These are phyloP conservation scores for Hymenoscyphus infarciens DNA, from an alignment of 2,329 filamentous ascomycete genomes.

Conservation along the genomic window DNA sequence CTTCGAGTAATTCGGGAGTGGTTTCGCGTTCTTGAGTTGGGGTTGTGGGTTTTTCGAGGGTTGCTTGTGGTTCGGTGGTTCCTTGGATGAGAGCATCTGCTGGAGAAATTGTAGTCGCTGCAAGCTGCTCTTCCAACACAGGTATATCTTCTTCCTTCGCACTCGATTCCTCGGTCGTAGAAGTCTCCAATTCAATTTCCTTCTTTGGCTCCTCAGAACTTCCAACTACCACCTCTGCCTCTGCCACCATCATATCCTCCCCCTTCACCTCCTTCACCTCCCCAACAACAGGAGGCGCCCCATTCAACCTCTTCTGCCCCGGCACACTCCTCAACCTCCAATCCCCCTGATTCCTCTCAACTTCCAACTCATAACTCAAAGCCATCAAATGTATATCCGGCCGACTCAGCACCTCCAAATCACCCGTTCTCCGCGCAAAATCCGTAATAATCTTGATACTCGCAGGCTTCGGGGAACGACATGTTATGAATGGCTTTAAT, in stretches of 20 bases:
- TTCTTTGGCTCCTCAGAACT: neutral
- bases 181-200: neutral
- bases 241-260: slow-evolving; percentile 11
- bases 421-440: slow-evolving; percentile 86
- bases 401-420: slow-evolving; percentile 80
- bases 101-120: neutral
- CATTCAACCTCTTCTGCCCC: slow-evolving; percentile 74
- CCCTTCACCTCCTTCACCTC: slow-evolving; percentile 31
- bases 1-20: slow-evolving; percentile 23
- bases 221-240: neutral
- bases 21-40: neutral
- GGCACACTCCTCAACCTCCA: slow-evolving; percentile 78
- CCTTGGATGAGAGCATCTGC: neutral
- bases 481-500: slow-evolving; percentile 77
- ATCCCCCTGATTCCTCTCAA: slow-evolving; percentile 83
- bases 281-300: slow-evolving; percentile 45
- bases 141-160: neutral
- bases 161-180: neutral
- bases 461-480: slow-evolving; percentile 69
- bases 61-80: neutral
- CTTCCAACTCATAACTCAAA: slow-evolving; percentile 90
- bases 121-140: neutral
- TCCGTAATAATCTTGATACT: slow-evolving; percentile 77
- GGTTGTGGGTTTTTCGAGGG: neutral
- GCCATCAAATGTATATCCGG: slow-evolving; percentile 89